Conservation (phyloP, 441 rosid genomes). For the Geranium incanum region DNA sequence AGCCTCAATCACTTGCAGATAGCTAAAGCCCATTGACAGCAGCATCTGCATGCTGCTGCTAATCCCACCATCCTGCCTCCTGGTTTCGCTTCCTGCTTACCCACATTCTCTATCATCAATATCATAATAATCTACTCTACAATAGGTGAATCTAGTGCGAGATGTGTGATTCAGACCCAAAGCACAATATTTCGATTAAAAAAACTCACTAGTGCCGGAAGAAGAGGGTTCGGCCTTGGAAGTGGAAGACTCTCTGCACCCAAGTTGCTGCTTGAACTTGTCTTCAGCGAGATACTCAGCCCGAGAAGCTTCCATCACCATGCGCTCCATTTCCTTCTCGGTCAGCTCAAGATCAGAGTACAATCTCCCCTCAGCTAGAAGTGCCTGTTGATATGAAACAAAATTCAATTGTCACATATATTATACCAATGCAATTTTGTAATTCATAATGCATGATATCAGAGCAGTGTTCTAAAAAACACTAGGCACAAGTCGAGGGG, state of each 20-base stretch:
- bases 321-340: constrained; percentile 82
- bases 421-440: not conserved
- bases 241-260: constrained; percentile 61
- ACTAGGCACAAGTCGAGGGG: too few relatives aligned
- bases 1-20: constrained; percentile 76
- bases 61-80: constrained; percentile 29
- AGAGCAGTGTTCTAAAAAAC: too few relatives aligned
- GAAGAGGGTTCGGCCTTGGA: constrained; percentile 95
- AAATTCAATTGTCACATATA: not conserved
- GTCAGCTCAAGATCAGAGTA: constrained; percentile 95
- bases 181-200: too few relatives aligned
- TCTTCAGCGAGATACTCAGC: constrained; percentile 75
- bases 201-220: constrained; percentile 73
- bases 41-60: constrained; percentile 71
- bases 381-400: constrained; percentile 47
- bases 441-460: too few relatives aligned
- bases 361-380: constrained; percentile 80
- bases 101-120: too few relatives aligned
- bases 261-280: constrained; percentile 53
- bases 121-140: too few relatives aligned
- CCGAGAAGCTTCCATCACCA: constrained; percentile 97
- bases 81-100: too few relatives aligned
- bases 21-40: constrained; percentile 92
- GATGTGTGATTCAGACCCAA: too few relatives aligned
- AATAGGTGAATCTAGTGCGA: too few relatives aligned